phyloP scores from a whole-genome alignment of 805 yeast genomes.

The Saturnispora quitensis region DNA sequence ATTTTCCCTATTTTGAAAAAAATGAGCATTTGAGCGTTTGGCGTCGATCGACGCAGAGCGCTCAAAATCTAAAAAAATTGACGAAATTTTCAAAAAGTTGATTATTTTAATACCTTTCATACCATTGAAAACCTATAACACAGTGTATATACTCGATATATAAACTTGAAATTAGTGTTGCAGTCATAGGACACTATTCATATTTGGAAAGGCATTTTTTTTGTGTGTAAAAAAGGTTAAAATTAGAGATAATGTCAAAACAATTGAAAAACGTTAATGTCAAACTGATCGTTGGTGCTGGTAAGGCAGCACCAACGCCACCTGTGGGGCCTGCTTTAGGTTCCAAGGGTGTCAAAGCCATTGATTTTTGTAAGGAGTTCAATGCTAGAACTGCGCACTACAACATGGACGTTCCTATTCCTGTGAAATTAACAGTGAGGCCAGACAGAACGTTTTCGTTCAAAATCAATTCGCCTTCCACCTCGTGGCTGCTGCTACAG shows the following conservation, averaged over 20 bases:
- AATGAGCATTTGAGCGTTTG: neutral
- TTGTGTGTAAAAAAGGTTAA: neutral
- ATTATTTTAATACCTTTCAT: too few relatives aligned
- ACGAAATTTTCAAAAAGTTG: neutral
- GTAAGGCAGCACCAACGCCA: conserved; percentile 97
- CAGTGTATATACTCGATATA: neutral
- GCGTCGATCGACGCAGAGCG: neutral
- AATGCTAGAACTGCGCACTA: conserved; percentile 91
- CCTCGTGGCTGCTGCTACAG: conserved; percentile 74
- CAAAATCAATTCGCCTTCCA: conserved; percentile 85
- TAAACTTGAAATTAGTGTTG: too few relatives aligned
- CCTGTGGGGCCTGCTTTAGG: conserved; percentile 99
- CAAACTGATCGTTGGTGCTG: conserved; percentile 91
- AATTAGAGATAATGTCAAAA: conserved; percentile 13
- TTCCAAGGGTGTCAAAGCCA: conserved; percentile 97
- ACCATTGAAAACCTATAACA: neutral
- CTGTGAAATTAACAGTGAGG: conserved; percentile 71
- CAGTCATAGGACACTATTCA: too few relatives aligned
- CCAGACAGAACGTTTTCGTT: conserved; percentile 91
- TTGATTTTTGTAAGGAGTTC: conserved; percentile 96
- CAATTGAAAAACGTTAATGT: conserved; percentile 54
- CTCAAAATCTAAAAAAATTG: neutral
- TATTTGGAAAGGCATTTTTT: neutral
- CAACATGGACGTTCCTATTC: conserved; percentile 82
- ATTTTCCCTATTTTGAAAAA: neutral